phyloP scores from a whole-genome alignment of 2,329 filamentous ascomycete species.

The Botryosphaeria dothidea region DNA sequence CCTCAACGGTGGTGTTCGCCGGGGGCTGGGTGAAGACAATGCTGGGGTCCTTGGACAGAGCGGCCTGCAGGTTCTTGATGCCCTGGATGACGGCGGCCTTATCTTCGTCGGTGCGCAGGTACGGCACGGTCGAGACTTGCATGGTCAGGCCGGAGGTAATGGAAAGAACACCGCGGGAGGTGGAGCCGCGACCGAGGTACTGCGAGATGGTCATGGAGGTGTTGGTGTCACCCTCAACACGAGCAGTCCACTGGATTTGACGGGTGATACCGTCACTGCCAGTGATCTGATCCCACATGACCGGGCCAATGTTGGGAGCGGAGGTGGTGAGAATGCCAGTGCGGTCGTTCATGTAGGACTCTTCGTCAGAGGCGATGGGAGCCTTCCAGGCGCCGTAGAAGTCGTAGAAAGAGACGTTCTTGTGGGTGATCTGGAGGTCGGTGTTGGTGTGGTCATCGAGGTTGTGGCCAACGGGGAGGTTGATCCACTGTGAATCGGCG shows the following conservation, averaged over 20 bases:
- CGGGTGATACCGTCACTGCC: slow-evolving; percentile 60
- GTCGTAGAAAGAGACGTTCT: slow-evolving; percentile 61
- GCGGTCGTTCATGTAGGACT: slow-evolving; percentile 47
- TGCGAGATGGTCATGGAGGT: slow-evolving; percentile 45
- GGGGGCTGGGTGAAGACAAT: slow-evolving; percentile 51
- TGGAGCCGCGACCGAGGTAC: slow-evolving; percentile 65
- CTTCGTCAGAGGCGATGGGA: slow-evolving; percentile 42
- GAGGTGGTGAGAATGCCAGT: slow-evolving; percentile 65
- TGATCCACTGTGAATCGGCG: slow-evolving; percentile 49
- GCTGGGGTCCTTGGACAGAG: slow-evolving; percentile 54
- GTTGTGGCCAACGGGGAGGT: slow-evolving; percentile 54
- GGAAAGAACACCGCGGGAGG: slow-evolving; percentile 62
- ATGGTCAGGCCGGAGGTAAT: slow-evolving; percentile 61
- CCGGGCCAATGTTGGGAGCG: slow-evolving; percentile 65
- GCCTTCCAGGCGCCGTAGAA: slow-evolving; percentile 62
- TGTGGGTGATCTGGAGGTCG: slow-evolving; percentile 53
- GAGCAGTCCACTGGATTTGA: slow-evolving; percentile 66
- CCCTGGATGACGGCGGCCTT: slow-evolving; percentile 64
- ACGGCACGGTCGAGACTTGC: slow-evolving; percentile 60
- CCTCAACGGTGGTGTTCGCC: slow-evolving; percentile 53
- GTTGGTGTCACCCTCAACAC: slow-evolving; percentile 53
- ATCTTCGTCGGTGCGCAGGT: slow-evolving; percentile 59
- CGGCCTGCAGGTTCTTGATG: slow-evolving; percentile 60
- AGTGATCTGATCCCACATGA: slow-evolving; percentile 62
- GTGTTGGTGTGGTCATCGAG: slow-evolving; percentile 60